These are phyloP conservation scores for Pulveroboletus sp. DNA, from an alignment of 1,284 basidiomycete genomes.

Conservation along the genomic window DNA sequence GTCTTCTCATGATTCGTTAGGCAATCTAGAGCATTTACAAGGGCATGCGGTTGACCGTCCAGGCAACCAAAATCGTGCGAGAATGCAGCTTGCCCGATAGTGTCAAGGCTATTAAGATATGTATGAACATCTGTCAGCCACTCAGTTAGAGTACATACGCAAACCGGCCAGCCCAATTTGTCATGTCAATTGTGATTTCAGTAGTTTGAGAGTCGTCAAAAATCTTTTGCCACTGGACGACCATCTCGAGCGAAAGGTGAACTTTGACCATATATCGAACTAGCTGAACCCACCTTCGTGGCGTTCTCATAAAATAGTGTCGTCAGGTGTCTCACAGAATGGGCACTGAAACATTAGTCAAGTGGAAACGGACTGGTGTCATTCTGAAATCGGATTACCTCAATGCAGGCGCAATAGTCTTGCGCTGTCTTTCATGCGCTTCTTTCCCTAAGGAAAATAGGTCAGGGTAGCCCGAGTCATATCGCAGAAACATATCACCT, in stretches of 20 bases:
- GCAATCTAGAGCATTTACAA: slow-evolving; percentile 53
- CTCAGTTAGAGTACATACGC: slow-evolving; percentile 42
- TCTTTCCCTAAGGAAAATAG: slow-evolving; percentile 44
- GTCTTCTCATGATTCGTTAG: slow-evolving; percentile 60
- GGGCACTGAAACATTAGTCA: slow-evolving; percentile 40
- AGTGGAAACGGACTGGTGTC: neutral
- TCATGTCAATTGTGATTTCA: slow-evolving; percentile 52
- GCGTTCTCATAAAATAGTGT: slow-evolving; percentile 54
- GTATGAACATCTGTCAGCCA: slow-evolving; percentile 1
- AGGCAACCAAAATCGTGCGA: slow-evolving; percentile 57
- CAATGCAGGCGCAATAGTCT: slow-evolving; percentile 52
- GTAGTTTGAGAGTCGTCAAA: slow-evolving; percentile 40
- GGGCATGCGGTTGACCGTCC: slow-evolving; percentile 44
- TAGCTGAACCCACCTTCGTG: slow-evolving; percentile 34
- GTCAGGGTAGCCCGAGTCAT: neutral
- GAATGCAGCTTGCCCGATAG: slow-evolving; percentile 56
- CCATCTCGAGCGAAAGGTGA: slow-evolving; percentile 34
- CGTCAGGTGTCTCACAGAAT: slow-evolving; percentile 51
- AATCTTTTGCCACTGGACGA: slow-evolving; percentile 47
- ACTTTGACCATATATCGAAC: neutral
- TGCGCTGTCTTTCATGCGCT: slow-evolving; percentile 54
- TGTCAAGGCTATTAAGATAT: slow-evolving; percentile 48
- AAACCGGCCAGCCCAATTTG: slow-evolving; percentile 58
- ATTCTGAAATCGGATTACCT: slow-evolving; percentile 40
- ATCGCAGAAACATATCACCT: slow-evolving; percentile 37